phyloP scores from a whole-genome alignment of 768 basidiomycete genomes.

The Naematelia aurantialba region DNA sequence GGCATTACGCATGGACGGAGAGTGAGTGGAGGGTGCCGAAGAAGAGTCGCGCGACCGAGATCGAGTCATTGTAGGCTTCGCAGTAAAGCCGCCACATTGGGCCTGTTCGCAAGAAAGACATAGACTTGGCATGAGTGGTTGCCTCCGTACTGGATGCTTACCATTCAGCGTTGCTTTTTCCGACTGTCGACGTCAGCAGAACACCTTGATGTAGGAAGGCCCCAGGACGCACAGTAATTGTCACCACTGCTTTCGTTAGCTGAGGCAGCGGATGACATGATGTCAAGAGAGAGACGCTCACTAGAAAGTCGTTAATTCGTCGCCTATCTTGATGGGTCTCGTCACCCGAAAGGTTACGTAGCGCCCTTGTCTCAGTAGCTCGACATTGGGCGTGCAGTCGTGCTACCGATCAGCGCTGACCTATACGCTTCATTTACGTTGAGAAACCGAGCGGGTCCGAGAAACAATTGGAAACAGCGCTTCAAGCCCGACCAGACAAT shows the following conservation, averaged over 20 bases:
- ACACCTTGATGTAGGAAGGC: background rate
- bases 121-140: slow-evolving; percentile 24
- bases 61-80: slow-evolving; percentile 6
- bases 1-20: background rate
- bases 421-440: slow-evolving; percentile 34
- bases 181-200: slow-evolving; percentile 23
- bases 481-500: slow-evolving; percentile 46
- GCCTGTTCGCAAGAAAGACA: slow-evolving; percentile 42
- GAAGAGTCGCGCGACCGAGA: slow-evolving; percentile 11
- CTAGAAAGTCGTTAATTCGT: slow-evolving; percentile 49
- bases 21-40: background rate
- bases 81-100: slow-evolving; percentile 32
- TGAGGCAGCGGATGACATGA: background rate
- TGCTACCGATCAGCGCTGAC: slow-evolving; percentile 29
- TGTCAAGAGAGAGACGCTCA: slow-evolving; percentile 27
- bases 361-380: slow-evolving; percentile 41
- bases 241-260: slow-evolving; percentile 21
- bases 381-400: slow-evolving; percentile 48
- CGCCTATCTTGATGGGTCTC: slow-evolving; percentile 38
- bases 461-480: slow-evolving; percentile 43
- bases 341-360: slow-evolving; percentile 45
- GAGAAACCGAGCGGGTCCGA: slow-evolving; percentile 48
- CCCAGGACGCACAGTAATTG: slow-evolving; percentile 34
- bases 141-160: slow-evolving; percentile 11
- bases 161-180: slow-evolving; percentile 43